Base-by-base conservation (phyloP, 768 basidiomycete species). In the Coprinopsis marcescibilis region DNA sequence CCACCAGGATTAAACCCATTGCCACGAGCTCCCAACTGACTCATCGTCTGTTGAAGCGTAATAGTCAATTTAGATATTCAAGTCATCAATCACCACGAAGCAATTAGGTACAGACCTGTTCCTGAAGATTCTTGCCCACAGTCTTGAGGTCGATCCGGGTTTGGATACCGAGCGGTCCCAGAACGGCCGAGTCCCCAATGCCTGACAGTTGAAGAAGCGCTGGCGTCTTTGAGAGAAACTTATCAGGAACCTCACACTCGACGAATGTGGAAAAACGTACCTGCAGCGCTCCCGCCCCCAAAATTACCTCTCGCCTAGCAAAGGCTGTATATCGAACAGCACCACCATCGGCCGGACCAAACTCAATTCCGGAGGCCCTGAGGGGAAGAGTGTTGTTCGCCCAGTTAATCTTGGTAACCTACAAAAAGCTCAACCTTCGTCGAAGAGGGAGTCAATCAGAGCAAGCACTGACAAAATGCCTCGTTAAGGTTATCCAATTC, bases 51-150 rank as follows among this genome's bases (percentile, higher is more conserved):
- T 4, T 11, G 7, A 12, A 1, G 23, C 14, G 26, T 40, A 44
- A 15, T 32, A 27, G 12, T 2, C n/a, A n/a, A 32, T 3, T n/a
- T 23, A 47, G 25, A 12, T 35, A 20, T 21, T 41, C 44, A 8
- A 29, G 20, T 19, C n/a, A 15, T 41, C 27, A 21, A 29, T 27
- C 10, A 37, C 2, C 24, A 11, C 30, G 13, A 12, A 15, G 23
- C 41, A 24, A 10, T 21, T 23, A 20, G n/a, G 23, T 13, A 36
- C 53, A 4, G 40, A 68, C 70, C 63, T 78, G 76, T 53, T 80
- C 78, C 57, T 80, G 78, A 20, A 81, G 66, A 56, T 81, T 80
- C 59, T 67, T 69, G 4, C 78, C 78, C 3, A 80, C 77, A 3
- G 68, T 70, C 50, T 68, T 68, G 23, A 78, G 61, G 46, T 76